These are phyloP conservation scores for Dalbergia cochinchinensis DNA, from an alignment of 306 rosid species.

Conservation along the genomic window DNA sequence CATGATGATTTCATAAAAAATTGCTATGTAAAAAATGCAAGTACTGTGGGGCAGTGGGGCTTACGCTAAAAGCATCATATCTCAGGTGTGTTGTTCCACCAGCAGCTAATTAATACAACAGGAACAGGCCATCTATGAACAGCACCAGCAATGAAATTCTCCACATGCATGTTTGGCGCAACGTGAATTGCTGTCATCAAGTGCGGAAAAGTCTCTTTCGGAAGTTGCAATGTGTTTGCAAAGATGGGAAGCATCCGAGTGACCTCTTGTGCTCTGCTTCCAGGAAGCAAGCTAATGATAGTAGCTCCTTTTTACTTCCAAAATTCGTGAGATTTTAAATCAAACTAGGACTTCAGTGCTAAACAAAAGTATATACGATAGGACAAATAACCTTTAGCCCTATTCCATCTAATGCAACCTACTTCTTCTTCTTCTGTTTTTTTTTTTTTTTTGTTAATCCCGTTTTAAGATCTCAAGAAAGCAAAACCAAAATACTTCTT, in stretches of 20 bases:
- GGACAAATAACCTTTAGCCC: too few species aligned
- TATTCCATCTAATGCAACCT: too few species aligned
- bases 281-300: conserved; percentile 91
- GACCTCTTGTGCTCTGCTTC: conserved; percentile 95
- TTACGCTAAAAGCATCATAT: conserved; percentile 90
- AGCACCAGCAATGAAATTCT: conserved; percentile 56
- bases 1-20: not conserved
- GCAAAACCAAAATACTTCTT: too few species aligned
- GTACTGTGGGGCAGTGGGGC: conserved; percentile 36
- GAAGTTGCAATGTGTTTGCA: conserved; percentile 61
- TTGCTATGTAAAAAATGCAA: conserved; percentile 19
- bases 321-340: too few species aligned
- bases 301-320: too few species aligned
- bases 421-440: too few species aligned
- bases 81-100: conserved; percentile 71
- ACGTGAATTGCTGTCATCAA: conserved; percentile 74
- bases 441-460: too few species aligned
- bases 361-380: too few species aligned
- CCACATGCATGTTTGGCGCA: conserved; percentile 79
- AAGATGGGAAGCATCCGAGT: conserved; percentile 82
- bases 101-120: conserved; percentile 62
- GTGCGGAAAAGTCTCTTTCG: conserved; percentile 61
- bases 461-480: too few species aligned
- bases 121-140: conserved; percentile 82
- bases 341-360: too few species aligned